These are phyloP conservation scores for Blastobotrys persicus DNA, from an alignment of 1,139 yeast genomes.

Conservation along the genomic window DNA sequence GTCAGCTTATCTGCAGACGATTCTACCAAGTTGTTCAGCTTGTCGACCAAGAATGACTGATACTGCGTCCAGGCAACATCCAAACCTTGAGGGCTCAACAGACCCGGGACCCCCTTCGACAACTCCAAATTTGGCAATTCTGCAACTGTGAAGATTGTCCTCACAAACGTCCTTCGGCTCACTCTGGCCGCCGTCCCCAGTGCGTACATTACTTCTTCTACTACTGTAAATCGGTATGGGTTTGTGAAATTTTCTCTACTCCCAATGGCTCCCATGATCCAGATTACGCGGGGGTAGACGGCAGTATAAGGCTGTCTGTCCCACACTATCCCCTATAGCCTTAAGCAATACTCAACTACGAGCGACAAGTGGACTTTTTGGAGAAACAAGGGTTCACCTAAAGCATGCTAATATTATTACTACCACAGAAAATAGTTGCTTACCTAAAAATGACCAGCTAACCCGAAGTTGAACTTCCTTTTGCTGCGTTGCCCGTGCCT, in stretches of 20 bases:
- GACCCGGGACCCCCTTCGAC: constrained; percentile 63
- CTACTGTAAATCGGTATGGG: not conserved
- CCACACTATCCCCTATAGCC: not conserved
- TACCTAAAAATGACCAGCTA: too few relatives aligned
- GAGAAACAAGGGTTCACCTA: too few relatives aligned
- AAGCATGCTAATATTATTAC: too few relatives aligned
- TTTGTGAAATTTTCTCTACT: not conserved
- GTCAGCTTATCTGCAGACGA: constrained; percentile 24
- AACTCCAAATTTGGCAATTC: constrained; percentile 31
- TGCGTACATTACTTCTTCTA: constrained; percentile 1
- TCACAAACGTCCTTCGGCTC: not conserved
- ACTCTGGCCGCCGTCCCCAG: constrained; percentile 1
- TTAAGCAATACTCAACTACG: too few relatives aligned
- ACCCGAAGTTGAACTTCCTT: too few relatives aligned
- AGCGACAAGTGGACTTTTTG: too few relatives aligned
- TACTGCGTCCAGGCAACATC: constrained; percentile 77
- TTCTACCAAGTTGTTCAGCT: constrained; percentile 50
- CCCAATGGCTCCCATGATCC: not conserved
- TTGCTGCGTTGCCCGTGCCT: too few relatives aligned
- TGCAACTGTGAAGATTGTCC: constrained; percentile 32
- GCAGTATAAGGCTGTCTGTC: too few relatives aligned
- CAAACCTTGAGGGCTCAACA: constrained; percentile 68
- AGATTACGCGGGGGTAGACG: too few relatives aligned
- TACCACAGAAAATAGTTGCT: too few relatives aligned
- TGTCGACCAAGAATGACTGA: constrained; percentile 66